Evolutionary conservation across 129 eudicot genomes (phyloP).

Genomic region (Lonicera japonica): DNA sequence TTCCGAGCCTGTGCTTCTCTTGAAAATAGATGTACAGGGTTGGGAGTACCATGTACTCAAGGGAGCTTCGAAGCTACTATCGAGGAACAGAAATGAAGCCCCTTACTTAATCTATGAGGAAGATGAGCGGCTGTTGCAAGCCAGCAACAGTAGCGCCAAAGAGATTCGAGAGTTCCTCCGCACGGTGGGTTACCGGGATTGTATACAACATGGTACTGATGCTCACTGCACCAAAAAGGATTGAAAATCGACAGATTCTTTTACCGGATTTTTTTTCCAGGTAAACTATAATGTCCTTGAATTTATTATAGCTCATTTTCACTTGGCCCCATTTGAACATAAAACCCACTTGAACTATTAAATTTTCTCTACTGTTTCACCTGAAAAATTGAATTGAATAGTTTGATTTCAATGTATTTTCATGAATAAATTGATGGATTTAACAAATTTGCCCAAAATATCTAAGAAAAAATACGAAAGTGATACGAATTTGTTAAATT

Average conservation of each 20-base stretch:
- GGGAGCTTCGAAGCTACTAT: conserved; percentile 74
- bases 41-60: conserved; percentile 95
- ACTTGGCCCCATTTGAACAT: too few species aligned
- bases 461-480: too few species aligned
- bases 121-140: conserved; percentile 86
- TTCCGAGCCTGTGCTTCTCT: conserved; percentile 51
- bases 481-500: too few species aligned
- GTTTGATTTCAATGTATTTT: too few species aligned
- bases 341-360: too few species aligned
- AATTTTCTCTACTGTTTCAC: too few species aligned
- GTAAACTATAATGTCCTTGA: too few species aligned
- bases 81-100: conserved; percentile 81
- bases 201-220: conserved; percentile 80
- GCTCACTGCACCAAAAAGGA: conserved; percentile 87
- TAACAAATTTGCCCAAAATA: too few species aligned
- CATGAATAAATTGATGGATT: too few species aligned
- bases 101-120: conserved; percentile 97
- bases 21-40: conserved; percentile 95
- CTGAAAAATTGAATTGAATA: too few species aligned
- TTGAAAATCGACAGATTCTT: conserved; percentile 8
- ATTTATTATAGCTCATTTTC: too few species aligned
- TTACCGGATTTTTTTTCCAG: neutral
- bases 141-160: conserved; percentile 72
- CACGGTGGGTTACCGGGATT: conserved; percentile 65
- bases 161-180: conserved; percentile 69